Conservation (phyloP, 2,329 filamentous ascomycete genomes). For the Neophaeococcomyces mojaviensis region DNA sequence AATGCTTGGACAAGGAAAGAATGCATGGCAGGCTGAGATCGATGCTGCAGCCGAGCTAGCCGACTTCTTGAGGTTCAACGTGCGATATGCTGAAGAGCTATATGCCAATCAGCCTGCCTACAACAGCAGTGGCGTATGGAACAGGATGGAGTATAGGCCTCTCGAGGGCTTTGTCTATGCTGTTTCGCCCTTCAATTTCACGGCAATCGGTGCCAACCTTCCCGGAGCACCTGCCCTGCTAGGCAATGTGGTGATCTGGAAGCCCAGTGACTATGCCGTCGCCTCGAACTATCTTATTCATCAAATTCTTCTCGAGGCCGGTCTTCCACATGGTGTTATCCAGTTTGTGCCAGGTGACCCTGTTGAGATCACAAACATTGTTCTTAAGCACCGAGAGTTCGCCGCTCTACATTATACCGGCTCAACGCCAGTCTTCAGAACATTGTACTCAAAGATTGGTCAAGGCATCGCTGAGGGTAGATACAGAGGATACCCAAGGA, state of each 20-base stretch:
- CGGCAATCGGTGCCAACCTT: slow-evolving; percentile 81
- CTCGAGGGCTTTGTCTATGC: slow-evolving; percentile 89
- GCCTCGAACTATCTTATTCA: slow-evolving; percentile 79
- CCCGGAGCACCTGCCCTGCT: slow-evolving; percentile 70
- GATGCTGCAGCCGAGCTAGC: slow-evolving; percentile 86
- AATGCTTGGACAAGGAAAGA: slow-evolving; percentile 96
- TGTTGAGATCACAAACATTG: slow-evolving; percentile 66
- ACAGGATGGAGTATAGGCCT: slow-evolving; percentile 72
- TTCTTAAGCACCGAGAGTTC: slow-evolving; percentile 66
- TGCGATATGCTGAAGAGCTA: slow-evolving; percentile 85
- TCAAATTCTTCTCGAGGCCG: slow-evolving; percentile 79
- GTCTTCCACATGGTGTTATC: slow-evolving; percentile 74
- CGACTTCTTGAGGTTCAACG: slow-evolving; percentile 92
- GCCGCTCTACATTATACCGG: slow-evolving; percentile 82
- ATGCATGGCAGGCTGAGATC: slow-evolving; percentile 98
- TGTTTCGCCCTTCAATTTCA: slow-evolving; percentile 87
- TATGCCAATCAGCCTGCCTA: slow-evolving; percentile 81
- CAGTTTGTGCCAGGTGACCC: slow-evolving; percentile 83
- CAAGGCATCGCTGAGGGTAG: slow-evolving; percentile 67
- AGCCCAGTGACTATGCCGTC: slow-evolving; percentile 74
- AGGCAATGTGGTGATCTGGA: slow-evolving; percentile 88
- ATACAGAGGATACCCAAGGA: slow-evolving; percentile 70
- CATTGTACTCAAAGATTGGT: slow-evolving; percentile 75
- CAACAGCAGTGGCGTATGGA: slow-evolving; percentile 80
- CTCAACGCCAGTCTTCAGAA: slow-evolving; percentile 76